Evolutionary conservation across 2,329 filamentous ascomycete species (phyloP).

Genomic region (Pseudohalonectria lignicola): DNA sequence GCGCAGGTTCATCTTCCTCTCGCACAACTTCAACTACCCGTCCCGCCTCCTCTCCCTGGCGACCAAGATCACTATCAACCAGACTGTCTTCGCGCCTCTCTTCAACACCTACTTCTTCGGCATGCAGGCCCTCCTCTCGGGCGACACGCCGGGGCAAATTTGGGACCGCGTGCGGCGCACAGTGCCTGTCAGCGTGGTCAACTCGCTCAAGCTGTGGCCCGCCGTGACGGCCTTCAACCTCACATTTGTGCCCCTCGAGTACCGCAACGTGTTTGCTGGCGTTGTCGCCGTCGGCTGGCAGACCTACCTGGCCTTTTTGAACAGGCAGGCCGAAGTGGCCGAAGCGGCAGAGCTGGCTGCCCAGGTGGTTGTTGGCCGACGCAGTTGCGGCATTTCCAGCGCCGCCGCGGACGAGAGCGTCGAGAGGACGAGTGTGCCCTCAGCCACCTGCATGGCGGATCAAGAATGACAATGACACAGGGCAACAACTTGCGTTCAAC

Average conservation of each 20-base stretch:
- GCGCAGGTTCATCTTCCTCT: slow-evolving; percentile 74
- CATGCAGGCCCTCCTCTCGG: slow-evolving; percentile 63
- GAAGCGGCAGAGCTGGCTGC: neutral
- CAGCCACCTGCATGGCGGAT: too few relatives aligned
- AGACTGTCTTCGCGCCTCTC: slow-evolving; percentile 67
- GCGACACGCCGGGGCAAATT: slow-evolving; percentile 52
- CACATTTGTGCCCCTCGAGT: slow-evolving; percentile 69
- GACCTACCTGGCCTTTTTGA: slow-evolving; percentile 76
- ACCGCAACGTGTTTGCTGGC: slow-evolving; percentile 69
- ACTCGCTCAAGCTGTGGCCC: slow-evolving; percentile 82
- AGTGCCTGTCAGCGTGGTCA: slow-evolving; percentile 65
- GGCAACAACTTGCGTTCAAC: too few relatives aligned
- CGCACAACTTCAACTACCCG: slow-evolving; percentile 71
- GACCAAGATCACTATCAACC: slow-evolving; percentile 72
- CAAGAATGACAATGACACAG: too few relatives aligned
- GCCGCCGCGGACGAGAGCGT: too few relatives aligned
- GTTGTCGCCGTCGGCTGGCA: slow-evolving; percentile 82
- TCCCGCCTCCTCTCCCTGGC: slow-evolving; percentile 60
- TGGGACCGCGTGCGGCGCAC: slow-evolving; percentile 63
- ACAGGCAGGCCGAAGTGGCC: slow-evolving; percentile 21
- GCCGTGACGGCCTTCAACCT: slow-evolving; percentile 79
- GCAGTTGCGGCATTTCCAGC: too few relatives aligned
- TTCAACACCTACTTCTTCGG: slow-evolving; percentile 82
- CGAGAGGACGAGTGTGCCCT: too few relatives aligned
- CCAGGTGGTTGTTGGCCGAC: too few relatives aligned